A percentile compares a stretch with the other conserved stretches of the same genome.
phyloP scores from a whole-genome alignment of 805 yeast genomes.

The Metschnikowia cubensis region DNA sequence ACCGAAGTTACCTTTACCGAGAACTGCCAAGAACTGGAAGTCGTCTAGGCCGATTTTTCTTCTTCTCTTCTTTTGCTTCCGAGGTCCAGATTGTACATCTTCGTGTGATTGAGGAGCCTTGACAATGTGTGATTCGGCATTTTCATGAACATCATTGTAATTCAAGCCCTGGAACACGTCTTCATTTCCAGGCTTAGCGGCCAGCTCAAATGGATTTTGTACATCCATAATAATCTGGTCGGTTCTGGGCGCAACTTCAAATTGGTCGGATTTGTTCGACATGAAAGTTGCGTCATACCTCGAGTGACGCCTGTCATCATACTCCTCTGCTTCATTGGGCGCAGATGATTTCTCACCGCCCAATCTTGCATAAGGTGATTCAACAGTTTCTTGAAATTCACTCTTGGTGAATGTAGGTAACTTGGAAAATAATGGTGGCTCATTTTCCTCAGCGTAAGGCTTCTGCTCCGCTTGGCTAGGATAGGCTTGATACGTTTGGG shows the following conservation, averaged over 20 bases:
- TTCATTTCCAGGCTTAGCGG: not conserved
- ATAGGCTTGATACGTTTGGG: constrained; percentile 2
- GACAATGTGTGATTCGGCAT: not conserved
- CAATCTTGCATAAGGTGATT: constrained; percentile 13
- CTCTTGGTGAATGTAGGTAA: constrained; percentile 15
- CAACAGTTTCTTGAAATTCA: constrained; percentile 11
- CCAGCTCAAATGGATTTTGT: constrained; percentile 9
- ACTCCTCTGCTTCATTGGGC: constrained; percentile 1
- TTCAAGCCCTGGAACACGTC: constrained; percentile 23
- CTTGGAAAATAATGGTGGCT: not conserved
- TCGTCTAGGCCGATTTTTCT: constrained; percentile 89
- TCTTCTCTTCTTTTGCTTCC: constrained; percentile 40
- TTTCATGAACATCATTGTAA: constrained; percentile 20
- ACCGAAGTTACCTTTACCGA: constrained; percentile 98
- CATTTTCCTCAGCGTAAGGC: not conserved
- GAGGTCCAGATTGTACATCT: constrained; percentile 16
- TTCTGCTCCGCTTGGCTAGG: not conserved
- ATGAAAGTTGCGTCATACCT: constrained; percentile 21
- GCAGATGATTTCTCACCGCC: not conserved
- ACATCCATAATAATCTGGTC: constrained; percentile 6
- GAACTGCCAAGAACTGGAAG: constrained; percentile 87
- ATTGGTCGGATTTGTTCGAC: constrained; percentile 21
- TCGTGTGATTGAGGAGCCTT: not conserved
- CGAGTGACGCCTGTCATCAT: constrained; percentile 2
- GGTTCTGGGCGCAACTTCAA: constrained; percentile 2